Percentiles rank a stretch among this genome's conserved stretches.
These are phyloP conservation scores for Prunus mira DNA, from an alignment of 306 rosid genomes.

Conservation along the genomic window DNA sequence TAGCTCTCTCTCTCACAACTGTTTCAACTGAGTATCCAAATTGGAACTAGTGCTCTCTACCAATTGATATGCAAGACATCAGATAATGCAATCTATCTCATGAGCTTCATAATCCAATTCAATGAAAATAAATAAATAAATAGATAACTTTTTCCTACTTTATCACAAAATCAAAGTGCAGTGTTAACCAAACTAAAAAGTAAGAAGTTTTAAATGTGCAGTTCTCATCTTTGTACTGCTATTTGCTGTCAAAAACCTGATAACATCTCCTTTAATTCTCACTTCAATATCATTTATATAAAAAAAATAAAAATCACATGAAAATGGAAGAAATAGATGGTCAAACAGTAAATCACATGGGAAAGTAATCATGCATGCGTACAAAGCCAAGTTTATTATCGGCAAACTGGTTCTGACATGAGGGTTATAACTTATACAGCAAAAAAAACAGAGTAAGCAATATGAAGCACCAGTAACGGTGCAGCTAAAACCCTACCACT, in stretches of 20 bases:
- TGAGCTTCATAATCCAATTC: not conserved
- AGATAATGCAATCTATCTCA: not conserved
- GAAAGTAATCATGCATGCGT: not conserved
- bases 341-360: not conserved
- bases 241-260: not conserved
- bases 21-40: not conserved
- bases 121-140: too few species aligned
- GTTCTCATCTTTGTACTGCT: not conserved
- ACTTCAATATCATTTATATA: not conserved
- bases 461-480: too few species aligned
- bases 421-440: not conserved
- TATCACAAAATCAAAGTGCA: not conserved
- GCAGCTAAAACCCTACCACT: too few species aligned
- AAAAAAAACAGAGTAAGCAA: not conserved
- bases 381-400: not conserved
- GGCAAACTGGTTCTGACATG: not conserved
- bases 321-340: not conserved
- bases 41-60: not conserved
- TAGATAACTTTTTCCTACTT: too few species aligned
- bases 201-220: not conserved
- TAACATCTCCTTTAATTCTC: not conserved
- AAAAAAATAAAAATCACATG: not conserved
- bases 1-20: constrained; percentile 17
- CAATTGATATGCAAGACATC: not conserved
- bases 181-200: not conserved